A percentile compares a stretch with the other conserved stretches of the same genome.
Conservation (phyloP, 352 stramenopile species). For the Globisporangium radiosum region DNA sequence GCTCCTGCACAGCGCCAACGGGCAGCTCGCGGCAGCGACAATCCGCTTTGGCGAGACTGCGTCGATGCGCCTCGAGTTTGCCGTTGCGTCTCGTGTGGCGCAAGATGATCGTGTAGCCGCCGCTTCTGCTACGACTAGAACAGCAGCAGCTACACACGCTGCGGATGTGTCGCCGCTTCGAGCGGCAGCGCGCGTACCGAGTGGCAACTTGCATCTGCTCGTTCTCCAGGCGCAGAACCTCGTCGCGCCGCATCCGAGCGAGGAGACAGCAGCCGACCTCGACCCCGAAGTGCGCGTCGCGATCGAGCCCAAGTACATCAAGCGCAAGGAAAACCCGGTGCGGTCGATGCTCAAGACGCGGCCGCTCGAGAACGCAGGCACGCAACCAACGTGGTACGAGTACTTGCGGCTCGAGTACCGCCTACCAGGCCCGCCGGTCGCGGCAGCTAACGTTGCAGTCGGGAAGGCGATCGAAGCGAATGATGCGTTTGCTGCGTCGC, state of each 20-base stretch:
- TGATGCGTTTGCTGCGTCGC: not conserved
- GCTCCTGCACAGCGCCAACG: conserved; percentile 1
- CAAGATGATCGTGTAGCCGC: conserved; percentile 3
- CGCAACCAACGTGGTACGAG: conserved; percentile 38
- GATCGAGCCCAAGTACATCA: conserved; percentile 43
- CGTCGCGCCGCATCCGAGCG: conserved; percentile 21
- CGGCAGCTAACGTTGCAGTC: conserved; percentile 1
- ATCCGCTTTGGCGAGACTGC: conserved; percentile 21
- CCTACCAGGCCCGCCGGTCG: conserved; percentile 9
- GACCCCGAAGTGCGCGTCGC: conserved; percentile 42
- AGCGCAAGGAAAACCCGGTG: conserved; percentile 41
- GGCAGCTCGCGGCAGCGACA: not conserved
- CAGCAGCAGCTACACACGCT: not conserved
- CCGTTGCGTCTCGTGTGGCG: conserved; percentile 12
- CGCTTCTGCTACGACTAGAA: not conserved
- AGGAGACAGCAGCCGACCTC: conserved; percentile 25
- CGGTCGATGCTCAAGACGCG: conserved; percentile 45
- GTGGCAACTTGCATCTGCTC: conserved; percentile 36
- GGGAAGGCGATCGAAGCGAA: conserved; percentile 5
- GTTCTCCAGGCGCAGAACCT: conserved; percentile 29
- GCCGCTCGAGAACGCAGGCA: conserved; percentile 33
- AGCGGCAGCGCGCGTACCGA: conserved; percentile 15
- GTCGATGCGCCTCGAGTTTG: conserved; percentile 22
- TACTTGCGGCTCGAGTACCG: conserved; percentile 44
- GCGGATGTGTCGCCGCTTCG: conserved; percentile 2